These are phyloP conservation scores for Mycena citricolor DNA, from an alignment of 1,284 basidiomycete species.

Conservation along the genomic window DNA sequence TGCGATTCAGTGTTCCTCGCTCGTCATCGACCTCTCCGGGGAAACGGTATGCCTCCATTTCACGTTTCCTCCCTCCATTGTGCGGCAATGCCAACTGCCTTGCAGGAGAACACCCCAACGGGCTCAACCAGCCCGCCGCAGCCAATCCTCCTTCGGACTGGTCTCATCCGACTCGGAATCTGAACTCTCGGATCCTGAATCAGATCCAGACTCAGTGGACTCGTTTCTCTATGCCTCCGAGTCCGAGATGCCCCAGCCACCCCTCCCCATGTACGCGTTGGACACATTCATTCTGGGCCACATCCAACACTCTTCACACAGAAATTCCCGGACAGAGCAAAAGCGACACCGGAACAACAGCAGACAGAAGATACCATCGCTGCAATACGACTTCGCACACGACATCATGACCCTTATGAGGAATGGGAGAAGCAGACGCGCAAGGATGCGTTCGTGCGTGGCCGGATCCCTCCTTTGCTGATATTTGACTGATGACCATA, in stretches of 20 bases:
- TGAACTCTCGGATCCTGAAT: slow-evolving; percentile 40
- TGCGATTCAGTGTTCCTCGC: slow-evolving; percentile 64
- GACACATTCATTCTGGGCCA: too few species aligned
- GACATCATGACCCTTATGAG: slow-evolving; percentile 73
- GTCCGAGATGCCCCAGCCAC: slow-evolving; percentile 34
- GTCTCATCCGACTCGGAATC: slow-evolving; percentile 39
- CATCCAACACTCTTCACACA: too few species aligned
- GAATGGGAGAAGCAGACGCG: slow-evolving; percentile 72
- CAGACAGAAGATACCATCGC: slow-evolving; percentile 66
- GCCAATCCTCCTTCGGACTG: slow-evolving; percentile 32
- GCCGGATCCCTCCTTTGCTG: not conserved
- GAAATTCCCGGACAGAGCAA: slow-evolving; percentile 29
- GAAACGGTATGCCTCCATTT: slow-evolving; percentile 39
- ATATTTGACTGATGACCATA: slow-evolving; percentile 10
- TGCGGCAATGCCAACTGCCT: slow-evolving; percentile 17
- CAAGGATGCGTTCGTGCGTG: slow-evolving; percentile 68
- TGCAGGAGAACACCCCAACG: slow-evolving; percentile 28
- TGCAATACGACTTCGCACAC: slow-evolving; percentile 63
- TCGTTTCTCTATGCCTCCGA: slow-evolving; percentile 44
- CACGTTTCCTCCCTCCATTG: slow-evolving; percentile 10
- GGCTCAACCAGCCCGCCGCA: slow-evolving; percentile 53
- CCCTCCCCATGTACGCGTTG: too few species aligned
- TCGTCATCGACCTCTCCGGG: slow-evolving; percentile 62
- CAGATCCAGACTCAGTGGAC: slow-evolving; percentile 34
- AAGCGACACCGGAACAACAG: slow-evolving; percentile 46